phyloP scores from a whole-genome alignment of 1,284 basidiomycete species.

The Meira miltonrushii region DNA sequence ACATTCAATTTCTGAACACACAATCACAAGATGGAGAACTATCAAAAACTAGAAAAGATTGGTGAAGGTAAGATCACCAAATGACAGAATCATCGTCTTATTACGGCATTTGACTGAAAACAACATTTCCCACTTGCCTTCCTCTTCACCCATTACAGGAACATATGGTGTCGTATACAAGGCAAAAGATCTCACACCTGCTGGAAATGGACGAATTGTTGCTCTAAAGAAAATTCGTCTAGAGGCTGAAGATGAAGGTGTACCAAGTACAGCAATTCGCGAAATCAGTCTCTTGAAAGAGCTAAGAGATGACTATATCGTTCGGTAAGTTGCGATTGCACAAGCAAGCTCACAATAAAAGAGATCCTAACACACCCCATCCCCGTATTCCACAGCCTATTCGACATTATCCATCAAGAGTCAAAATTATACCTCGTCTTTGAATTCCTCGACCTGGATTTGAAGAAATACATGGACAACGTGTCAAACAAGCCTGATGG shows the following conservation, averaged over 20 bases:
- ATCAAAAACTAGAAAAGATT: slow-evolving; percentile 71
- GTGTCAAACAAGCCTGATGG: slow-evolving; percentile 57
- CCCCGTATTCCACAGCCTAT: slow-evolving; percentile 61
- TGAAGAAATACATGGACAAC: slow-evolving; percentile 92
- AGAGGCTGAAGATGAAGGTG: slow-evolving; percentile 95
- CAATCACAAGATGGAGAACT: slow-evolving; percentile 53
- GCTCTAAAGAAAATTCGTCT: slow-evolving; percentile 86
- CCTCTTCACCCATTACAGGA: too few relatives aligned
- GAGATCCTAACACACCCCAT: neutral
- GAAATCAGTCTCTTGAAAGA: slow-evolving; percentile 97
- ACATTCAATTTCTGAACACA: neutral
- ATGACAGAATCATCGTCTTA: neutral
- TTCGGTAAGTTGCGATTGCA: slow-evolving; percentile 53
- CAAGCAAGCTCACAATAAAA: neutral
- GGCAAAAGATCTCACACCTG: slow-evolving; percentile 57
- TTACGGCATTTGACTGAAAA: neutral
- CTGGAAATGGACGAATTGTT: slow-evolving; percentile 60
- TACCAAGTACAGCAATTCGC: slow-evolving; percentile 92
- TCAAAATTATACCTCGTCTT: slow-evolving; percentile 95
- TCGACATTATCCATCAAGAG: slow-evolving; percentile 95
- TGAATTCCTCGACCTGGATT: slow-evolving; percentile 87
- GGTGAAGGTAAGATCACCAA: slow-evolving; percentile 45
- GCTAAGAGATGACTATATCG: slow-evolving; percentile 90
- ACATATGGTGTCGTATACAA: slow-evolving; percentile 96
- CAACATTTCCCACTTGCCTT: too few relatives aligned